A percentile compares a stretch with the other conserved stretches of the same genome.
These are phyloP conservation scores for Yamadazyma kitorensis DNA, from an alignment of 805 yeast genomes.

Conservation along the genomic window DNA sequence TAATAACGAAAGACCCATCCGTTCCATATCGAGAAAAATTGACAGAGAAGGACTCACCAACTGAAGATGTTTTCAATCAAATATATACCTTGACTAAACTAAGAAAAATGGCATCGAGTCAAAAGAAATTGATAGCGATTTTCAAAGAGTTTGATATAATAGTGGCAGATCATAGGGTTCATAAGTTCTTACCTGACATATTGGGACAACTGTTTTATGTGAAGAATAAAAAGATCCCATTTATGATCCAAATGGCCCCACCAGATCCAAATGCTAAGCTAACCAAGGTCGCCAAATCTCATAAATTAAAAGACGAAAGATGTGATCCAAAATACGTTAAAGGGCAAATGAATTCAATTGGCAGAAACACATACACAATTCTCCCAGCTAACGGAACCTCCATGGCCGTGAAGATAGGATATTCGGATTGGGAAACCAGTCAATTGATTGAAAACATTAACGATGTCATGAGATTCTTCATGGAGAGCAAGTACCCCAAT, in stretches of 20 bases:
- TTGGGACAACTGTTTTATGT: conserved; percentile 61
- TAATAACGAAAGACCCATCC: conserved; percentile 75
- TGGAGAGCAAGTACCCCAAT: conserved; percentile 45
- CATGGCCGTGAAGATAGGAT: conserved; percentile 59
- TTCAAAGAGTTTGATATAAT: conserved; percentile 64
- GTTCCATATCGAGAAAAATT: conserved; percentile 51
- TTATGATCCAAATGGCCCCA: conserved; percentile 58
- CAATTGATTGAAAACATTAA: conserved; percentile 52
- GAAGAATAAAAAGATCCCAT: conserved; percentile 65
- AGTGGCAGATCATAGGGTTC: conserved; percentile 67
- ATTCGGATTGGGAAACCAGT: conserved; percentile 40
- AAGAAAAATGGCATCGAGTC: conserved; percentile 43
- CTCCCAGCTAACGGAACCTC: conserved; percentile 64
- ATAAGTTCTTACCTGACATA: conserved; percentile 54
- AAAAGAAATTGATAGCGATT: conserved; percentile 45
- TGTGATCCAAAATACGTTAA: conserved; percentile 65
- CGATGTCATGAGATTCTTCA: conserved; percentile 48
- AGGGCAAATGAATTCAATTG: conserved; percentile 62
- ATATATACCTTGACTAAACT: conserved; percentile 59
- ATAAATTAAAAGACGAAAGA: conserved; percentile 51
- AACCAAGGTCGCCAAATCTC: conserved; percentile 23
- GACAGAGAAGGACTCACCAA: conserved; percentile 46
- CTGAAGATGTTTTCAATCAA: conserved; percentile 60
- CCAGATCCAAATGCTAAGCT: conserved; percentile 37
- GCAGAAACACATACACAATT: conserved; percentile 55